Conservation (phyloP, 2,329 filamentous ascomycete genomes). For the Penicillium janthinellum region DNA sequence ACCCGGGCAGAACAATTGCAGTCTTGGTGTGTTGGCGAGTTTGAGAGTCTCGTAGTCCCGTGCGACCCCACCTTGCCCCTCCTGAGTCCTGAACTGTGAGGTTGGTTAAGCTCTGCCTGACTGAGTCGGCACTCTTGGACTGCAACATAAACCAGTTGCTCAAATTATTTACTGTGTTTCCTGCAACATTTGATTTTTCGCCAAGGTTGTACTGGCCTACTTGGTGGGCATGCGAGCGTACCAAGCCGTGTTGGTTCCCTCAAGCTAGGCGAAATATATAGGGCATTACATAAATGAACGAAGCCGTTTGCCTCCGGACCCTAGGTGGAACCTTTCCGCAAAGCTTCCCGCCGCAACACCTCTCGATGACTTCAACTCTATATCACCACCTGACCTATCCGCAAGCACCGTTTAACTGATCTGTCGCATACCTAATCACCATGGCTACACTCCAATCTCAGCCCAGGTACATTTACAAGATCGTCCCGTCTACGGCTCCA, state of each 20-base stretch:
- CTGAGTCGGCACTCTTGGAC: too few relatives aligned
- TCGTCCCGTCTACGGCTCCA: constrained; percentile 38
- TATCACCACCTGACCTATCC: background rate
- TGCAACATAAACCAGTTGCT: too few relatives aligned
- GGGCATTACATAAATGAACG: too few relatives aligned
- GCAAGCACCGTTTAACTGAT: background rate
- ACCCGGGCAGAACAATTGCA: constrained; percentile 8
- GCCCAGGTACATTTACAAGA: constrained; percentile 43
- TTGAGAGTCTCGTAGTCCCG: constrained; percentile 23
- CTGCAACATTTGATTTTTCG: background rate
- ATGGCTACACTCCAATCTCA: constrained; percentile 22
- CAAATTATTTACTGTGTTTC: background rate
- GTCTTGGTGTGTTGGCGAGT: constrained; percentile 17
- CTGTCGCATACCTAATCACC: background rate
- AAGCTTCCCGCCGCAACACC: background rate
- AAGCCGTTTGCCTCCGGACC: background rate
- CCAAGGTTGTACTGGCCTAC: too few relatives aligned
- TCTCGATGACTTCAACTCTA: background rate
- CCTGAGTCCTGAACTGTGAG: too few relatives aligned
- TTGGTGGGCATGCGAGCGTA: too few relatives aligned
- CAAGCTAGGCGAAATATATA: too few relatives aligned
- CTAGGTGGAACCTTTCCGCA: background rate
- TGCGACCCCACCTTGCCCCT: constrained; percentile 16
- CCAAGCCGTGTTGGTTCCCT: too few relatives aligned
- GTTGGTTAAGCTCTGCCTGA: background rate